Base-by-base conservation (phyloP, 2,329 filamentous ascomycete genomes). In the Aspergillus hortae region DNA sequence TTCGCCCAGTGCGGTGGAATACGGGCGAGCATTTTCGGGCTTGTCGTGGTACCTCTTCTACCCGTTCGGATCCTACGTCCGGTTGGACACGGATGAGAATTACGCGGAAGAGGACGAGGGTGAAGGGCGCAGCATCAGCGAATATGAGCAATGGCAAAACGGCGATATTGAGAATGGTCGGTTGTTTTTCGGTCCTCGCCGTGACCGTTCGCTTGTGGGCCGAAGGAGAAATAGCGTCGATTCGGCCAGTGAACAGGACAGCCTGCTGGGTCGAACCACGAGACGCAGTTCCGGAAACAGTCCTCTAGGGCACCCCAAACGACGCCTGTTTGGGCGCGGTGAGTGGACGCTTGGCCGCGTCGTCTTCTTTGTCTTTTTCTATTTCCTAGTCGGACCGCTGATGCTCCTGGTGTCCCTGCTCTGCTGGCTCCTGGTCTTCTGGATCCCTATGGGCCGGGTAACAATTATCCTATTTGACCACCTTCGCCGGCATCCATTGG, bases 61-160 rank as follows among this genome's bases (percentile, higher is more conserved):
- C 67, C 94, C 94, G 0, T 99, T 99, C 69, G 94, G 94, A 59
- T 95, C 95, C 65, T 96, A 95, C 70, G 90, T 99, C 56, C 88
- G 91, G 44, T 81, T 99, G 35, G 87, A 96, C 67, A 89, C 92
- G 69, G 94, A 99, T 61, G 94, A 97, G 66, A 88, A 89, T 41
- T 99, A 99, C 67, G 79, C 90, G 44, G 89, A 96, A 55, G 94
- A 99, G 74, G 94, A 99, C 64, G 85, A 94, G 65, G 92, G 92
- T 38, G 94, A 99, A 73, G 94, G 94, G 17, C 85, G 94, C 66
- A 97, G 92, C 74, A 96, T 99, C 66, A 95, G 90, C 64, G 94
- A 99, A 75, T 99, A 99, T 68, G 94, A 99, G 71, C 91, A 96
- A 73, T 99, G 94, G 94, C 94, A 99, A 74, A 96, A 86, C 67